Evolutionary conservation across 495 filamentous ascomycete species (phyloP).

Genomic region (Bacidia rubella): DNA sequence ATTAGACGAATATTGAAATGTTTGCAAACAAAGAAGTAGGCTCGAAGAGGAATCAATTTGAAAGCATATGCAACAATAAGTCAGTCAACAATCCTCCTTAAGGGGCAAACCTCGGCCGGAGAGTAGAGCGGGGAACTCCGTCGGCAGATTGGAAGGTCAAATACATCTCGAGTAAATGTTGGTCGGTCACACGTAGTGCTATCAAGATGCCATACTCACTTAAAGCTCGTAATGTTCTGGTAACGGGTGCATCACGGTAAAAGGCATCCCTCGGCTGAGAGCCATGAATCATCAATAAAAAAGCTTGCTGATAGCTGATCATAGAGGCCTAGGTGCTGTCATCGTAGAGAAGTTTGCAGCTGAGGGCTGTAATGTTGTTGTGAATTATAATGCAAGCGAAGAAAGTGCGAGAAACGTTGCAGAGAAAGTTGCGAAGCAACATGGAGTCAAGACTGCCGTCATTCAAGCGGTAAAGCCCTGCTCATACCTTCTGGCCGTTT

Average conservation of each 20-base stretch:
- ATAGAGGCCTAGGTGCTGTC: conserved; percentile 51
- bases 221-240: conserved; percentile 47
- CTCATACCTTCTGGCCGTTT: not conserved
- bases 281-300: not conserved
- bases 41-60: too few species aligned
- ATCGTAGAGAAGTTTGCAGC: conserved; percentile 51
- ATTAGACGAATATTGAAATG: too few species aligned
- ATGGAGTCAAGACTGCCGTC: conserved; percentile 39
- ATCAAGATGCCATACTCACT: conserved; percentile 47
- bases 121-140: not conserved
- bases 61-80: too few species aligned
- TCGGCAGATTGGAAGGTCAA: not conserved
- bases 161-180: not conserved
- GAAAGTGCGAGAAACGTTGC: conserved; percentile 41
- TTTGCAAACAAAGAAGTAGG: too few species aligned
- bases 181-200: too few species aligned
- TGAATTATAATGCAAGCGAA: conserved; percentile 51
- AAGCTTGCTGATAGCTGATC: not conserved
- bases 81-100: too few species aligned
- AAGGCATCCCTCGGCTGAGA: conserved; percentile 1
- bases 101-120: too few species aligned
- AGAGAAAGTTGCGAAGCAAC: conserved; percentile 34
- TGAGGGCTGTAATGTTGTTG: conserved; percentile 52
- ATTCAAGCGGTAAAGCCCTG: conserved; percentile 43
- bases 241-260: conserved; percentile 58